Evolutionary conservation across 2,329 filamentous ascomycete species (phyloP).

Genomic region (Penicillium sclerotigenum): DNA sequence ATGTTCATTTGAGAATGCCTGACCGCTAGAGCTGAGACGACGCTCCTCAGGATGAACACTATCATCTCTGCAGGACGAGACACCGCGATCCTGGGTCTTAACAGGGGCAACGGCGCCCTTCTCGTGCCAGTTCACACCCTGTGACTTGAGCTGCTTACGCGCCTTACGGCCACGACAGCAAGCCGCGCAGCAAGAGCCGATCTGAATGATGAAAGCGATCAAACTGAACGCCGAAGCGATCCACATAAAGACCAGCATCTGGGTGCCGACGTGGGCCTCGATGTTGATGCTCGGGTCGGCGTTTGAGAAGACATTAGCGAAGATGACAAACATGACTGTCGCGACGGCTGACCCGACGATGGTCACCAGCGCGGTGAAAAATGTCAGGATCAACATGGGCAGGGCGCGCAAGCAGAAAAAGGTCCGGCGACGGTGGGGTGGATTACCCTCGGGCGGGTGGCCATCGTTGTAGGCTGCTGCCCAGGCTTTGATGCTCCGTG

Average conservation of each 20-base stretch:
- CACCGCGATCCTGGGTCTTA: neutral
- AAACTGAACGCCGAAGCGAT: constrained; percentile 65
- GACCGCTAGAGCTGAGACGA: neutral
- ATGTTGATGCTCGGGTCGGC: constrained; percentile 73
- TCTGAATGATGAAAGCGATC: constrained; percentile 69
- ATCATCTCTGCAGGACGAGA: neutral
- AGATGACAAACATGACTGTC: constrained; percentile 79
- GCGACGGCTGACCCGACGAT: constrained; percentile 70
- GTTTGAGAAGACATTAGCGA: constrained; percentile 70
- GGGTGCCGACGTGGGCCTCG: constrained; percentile 61
- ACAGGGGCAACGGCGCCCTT: constrained; percentile 3
- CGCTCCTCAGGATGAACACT: neutral
- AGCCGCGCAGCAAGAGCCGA: constrained; percentile 71
- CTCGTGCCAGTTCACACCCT: constrained; percentile 18
- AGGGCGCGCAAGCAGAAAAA: constrained; percentile 54
- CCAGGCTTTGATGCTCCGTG: constrained; percentile 32
- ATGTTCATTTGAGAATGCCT: neutral
- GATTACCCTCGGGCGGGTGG: constrained; percentile 15
- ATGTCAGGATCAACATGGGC: constrained; percentile 65
- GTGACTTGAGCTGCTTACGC: constrained; percentile 31
- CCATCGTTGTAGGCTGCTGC: constrained; percentile 19
- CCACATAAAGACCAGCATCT: constrained; percentile 91
- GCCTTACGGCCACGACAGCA: constrained; percentile 43
- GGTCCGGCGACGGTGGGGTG: constrained; percentile 36
- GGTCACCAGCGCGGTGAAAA: constrained; percentile 64